These are phyloP conservation scores for Saccharomyces hybrid DNA, from an alignment of 1,139 yeast genomes.

Conservation along the genomic window DNA sequence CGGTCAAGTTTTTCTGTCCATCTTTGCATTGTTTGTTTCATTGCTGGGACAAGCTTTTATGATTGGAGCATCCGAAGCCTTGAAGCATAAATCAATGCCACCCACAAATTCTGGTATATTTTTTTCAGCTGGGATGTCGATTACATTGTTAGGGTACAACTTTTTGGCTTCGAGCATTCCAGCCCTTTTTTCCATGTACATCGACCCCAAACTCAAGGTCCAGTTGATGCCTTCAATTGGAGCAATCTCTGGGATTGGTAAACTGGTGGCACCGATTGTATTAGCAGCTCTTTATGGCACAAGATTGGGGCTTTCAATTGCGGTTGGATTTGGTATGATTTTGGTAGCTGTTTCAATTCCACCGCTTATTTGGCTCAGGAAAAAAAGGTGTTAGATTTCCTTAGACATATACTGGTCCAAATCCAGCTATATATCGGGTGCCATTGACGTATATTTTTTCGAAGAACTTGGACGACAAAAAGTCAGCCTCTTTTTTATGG, in stretches of 20 bases:
- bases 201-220: constrained; percentile 6
- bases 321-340: constrained; percentile 6
- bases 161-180: constrained; percentile 8
- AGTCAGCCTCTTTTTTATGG: no score
- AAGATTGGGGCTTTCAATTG: constrained; percentile 4
- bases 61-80: constrained; percentile 7
- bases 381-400: not conserved
- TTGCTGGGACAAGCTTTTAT: constrained; percentile 7
- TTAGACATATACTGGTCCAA: not conserved
- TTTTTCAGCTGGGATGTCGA: constrained; percentile 5
- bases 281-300: constrained; percentile 7
- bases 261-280: constrained; percentile 7
- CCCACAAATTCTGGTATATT: constrained; percentile 7
- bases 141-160: constrained; percentile 7
- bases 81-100: constrained; percentile 1
- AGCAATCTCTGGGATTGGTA: constrained; percentile 8
- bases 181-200: constrained; percentile 6
- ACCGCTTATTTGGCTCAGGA: constrained; percentile 4
- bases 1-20: constrained; percentile 4
- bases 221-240: constrained; percentile 7
- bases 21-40: constrained; percentile 5
- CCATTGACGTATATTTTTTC: not conserved
- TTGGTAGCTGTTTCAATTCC: constrained; percentile 7
- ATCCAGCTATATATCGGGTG: not conserved
- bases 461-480: not conserved